Evolutionary conservation across 768 basidiomycete species (phyloP).

Genomic region (Neoboletus subvelutipes): DNA sequence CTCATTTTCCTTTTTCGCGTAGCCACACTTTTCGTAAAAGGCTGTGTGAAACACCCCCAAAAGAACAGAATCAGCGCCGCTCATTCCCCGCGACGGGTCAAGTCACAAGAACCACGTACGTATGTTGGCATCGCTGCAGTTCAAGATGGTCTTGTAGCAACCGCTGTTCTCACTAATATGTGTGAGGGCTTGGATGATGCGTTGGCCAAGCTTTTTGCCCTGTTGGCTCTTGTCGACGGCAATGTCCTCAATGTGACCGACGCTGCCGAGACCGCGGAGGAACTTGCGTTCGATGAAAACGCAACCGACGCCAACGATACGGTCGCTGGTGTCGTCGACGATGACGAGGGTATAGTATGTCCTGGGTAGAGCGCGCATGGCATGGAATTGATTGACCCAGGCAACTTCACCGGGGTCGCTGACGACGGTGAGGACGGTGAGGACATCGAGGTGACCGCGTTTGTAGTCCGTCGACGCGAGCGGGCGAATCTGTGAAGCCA

Average conservation of each 20-base stretch:
- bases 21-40: slow-evolving; percentile 98
- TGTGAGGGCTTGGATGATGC: slow-evolving; percentile 84
- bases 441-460: slow-evolving; percentile 81
- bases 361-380: slow-evolving; percentile 48
- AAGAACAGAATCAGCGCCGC: slow-evolving; percentile 13
- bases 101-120: slow-evolving; percentile 54
- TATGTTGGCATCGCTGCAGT: slow-evolving; percentile 88
- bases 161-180: slow-evolving; percentile 77
- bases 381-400: slow-evolving; percentile 70
- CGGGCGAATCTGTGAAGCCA: slow-evolving; percentile 73
- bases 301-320: slow-evolving; percentile 79
- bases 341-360: slow-evolving; percentile 90
- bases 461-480: slow-evolving; percentile 80
- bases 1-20: slow-evolving; percentile 84
- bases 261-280: slow-evolving; percentile 76
- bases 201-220: slow-evolving; percentile 88
- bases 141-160: slow-evolving; percentile 96
- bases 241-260: slow-evolving; percentile 98
- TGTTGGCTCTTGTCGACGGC: slow-evolving; percentile 86
- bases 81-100: not conserved
- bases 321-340: slow-evolving; percentile 68
- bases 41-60: slow-evolving; percentile 44
- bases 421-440: slow-evolving; percentile 67
- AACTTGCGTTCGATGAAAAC: slow-evolving; percentile 95
- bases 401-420: slow-evolving; percentile 64